Conservation (phyloP, 306 rosid species). For the Cicer arietinum region DNA sequence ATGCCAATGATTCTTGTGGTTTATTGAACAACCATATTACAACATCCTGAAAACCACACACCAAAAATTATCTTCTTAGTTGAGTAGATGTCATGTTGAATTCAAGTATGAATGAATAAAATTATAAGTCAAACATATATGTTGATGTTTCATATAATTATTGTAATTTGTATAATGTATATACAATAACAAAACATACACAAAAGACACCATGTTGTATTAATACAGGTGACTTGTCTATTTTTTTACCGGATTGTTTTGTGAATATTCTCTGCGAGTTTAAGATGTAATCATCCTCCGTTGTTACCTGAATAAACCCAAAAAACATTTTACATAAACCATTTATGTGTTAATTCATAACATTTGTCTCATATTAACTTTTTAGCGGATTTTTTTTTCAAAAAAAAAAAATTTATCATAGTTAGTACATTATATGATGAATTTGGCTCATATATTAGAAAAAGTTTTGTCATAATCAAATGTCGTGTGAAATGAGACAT, state of each 20-base stretch:
- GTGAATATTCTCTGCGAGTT: constrained; percentile 70
- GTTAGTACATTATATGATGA: too few species aligned
- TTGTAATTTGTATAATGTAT: neutral
- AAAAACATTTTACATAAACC: neutral
- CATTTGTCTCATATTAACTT: too few species aligned
- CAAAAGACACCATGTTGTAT: constrained; percentile 67
- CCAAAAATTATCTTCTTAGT: neutral
- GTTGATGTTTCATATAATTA: neutral
- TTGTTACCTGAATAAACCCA: constrained; percentile 50
- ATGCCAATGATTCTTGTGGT: constrained; percentile 69
- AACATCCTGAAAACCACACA: neutral
- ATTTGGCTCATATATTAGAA: too few species aligned
- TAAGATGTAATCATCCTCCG: constrained; percentile 67
- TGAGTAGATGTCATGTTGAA: neutral
- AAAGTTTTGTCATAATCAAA: neutral
- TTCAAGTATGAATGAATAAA: too few species aligned
- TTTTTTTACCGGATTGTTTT: constrained; percentile 43
- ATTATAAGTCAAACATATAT: neutral
- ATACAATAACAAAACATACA: constrained; percentile 46
- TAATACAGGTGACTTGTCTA: constrained; percentile 58
- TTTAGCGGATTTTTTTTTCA: too few species aligned
- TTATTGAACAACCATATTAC: constrained; percentile 63
- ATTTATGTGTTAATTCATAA: too few species aligned
- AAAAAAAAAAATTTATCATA: too few species aligned
- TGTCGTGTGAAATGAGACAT: neutral